Conservation (phyloP, 345 rosid genomes). For the Acer campestre region DNA sequence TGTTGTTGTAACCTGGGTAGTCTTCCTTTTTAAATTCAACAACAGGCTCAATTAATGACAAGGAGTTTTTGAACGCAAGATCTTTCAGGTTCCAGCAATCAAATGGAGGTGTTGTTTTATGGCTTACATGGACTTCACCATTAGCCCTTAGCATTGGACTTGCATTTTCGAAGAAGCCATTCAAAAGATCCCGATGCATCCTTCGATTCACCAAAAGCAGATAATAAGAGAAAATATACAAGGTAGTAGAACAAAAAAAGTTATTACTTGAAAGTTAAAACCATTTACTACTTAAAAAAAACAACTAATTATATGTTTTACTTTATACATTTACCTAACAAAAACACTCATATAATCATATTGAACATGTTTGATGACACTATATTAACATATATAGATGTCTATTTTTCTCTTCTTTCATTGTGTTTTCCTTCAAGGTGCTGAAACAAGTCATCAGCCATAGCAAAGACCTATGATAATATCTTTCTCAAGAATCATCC, state of each 20-base stretch:
- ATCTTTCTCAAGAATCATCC: not conserved
- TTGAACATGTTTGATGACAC: not conserved
- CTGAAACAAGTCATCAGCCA: not conserved
- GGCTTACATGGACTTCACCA: constrained; percentile 64
- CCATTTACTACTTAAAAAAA: too few species aligned
- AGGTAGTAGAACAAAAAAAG: not conserved
- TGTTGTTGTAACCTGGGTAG: constrained; percentile 53
- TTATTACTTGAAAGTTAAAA: too few species aligned
- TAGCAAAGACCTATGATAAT: not conserved
- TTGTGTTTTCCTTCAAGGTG: not conserved
- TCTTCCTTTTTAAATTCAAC: constrained; percentile 39
- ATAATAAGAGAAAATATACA: not conserved
- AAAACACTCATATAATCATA: not conserved
- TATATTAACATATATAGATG: not conserved
- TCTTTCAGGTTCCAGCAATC: constrained; percentile 52
- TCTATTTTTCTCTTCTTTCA: not conserved
- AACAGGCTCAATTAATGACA: constrained; percentile 21
- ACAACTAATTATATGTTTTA: not conserved
- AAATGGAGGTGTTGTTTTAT: constrained; percentile 54
- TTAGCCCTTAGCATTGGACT: constrained; percentile 38
- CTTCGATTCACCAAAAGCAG: constrained; percentile 29
- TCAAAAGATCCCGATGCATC: constrained; percentile 45
- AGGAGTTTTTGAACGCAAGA: constrained; percentile 41
- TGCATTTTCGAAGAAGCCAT: constrained; percentile 49
- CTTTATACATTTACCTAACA: not conserved